Conservation (phyloP, 2,329 filamentous ascomycete genomes). For the Ophiostoma quercus region DNA sequence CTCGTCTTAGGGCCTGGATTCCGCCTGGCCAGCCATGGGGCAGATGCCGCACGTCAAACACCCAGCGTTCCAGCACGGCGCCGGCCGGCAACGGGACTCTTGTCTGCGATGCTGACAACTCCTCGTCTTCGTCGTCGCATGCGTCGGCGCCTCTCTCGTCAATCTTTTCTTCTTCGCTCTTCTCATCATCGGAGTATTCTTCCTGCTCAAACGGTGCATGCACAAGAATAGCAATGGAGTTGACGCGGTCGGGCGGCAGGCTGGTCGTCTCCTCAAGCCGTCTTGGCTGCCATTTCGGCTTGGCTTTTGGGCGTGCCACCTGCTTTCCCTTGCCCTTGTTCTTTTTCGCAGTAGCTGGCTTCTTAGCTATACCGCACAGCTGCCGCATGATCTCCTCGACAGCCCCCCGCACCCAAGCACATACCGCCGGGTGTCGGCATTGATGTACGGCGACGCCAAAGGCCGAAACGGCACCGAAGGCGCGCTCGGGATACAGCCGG, state of each 20-base stretch:
- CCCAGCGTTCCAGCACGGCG: slow-evolving; percentile 54
- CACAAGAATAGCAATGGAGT: slow-evolving; percentile 24
- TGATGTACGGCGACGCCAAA: slow-evolving; percentile 83
- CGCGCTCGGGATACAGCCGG: slow-evolving; percentile 66
- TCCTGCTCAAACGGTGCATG: slow-evolving; percentile 24
- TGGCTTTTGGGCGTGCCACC: background rate
- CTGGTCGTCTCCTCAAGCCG: background rate
- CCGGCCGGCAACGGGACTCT: slow-evolving; percentile 30
- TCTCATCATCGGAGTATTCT: background rate
- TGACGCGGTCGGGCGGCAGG: slow-evolving; percentile 18
- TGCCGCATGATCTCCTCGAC: slow-evolving; percentile 66
- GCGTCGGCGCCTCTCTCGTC: background rate
- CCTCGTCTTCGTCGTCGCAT: background rate
- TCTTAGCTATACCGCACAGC: slow-evolving; percentile 47
- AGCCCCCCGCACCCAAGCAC: slow-evolving; percentile 78
- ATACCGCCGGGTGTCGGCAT: slow-evolving; percentile 78
- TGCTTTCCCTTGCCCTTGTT: background rate
- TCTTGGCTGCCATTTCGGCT: background rate
- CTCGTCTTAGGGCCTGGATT: slow-evolving; percentile 32
- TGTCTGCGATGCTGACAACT: background rate
- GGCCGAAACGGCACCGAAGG: slow-evolving; percentile 73
- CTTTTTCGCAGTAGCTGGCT: background rate
- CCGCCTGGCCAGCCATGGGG: slow-evolving; percentile 41
- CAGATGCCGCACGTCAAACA: slow-evolving; percentile 53
- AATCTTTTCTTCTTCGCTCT: background rate